phyloP scores from a whole-genome alignment of 805 yeast genomes.

The Maudiozyma bulderi region DNA sequence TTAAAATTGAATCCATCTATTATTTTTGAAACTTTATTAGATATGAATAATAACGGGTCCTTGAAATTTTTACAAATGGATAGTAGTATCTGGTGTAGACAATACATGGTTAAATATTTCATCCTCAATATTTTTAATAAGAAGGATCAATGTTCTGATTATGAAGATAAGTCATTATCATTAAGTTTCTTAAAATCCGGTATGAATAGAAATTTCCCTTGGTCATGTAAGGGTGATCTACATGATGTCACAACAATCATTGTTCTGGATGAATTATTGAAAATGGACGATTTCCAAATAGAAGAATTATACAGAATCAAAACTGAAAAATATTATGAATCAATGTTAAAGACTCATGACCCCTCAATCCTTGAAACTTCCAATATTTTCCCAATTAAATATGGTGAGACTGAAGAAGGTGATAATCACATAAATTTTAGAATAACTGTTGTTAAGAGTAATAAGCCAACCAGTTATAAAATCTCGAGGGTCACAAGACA shows the following conservation, averaged over 20 bases:
- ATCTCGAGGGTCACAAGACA: conserved; percentile 9
- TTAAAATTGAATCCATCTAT: conserved; percentile 14
- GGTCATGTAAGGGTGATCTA: conserved; percentile 24
- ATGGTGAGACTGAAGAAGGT: conserved; percentile 7
- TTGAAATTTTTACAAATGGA: conserved; percentile 16
- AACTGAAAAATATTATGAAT: conserved; percentile 7
- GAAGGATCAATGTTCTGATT: neutral
- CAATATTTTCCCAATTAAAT: conserved; percentile 12
- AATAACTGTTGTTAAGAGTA: conserved; percentile 13
- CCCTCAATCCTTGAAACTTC: conserved; percentile 16
- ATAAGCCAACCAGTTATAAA: conserved; percentile 11
- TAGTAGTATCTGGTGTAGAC: conserved; percentile 26
- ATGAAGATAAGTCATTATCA: neutral
- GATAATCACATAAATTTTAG: conserved; percentile 12
- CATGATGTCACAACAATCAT: conserved; percentile 18
- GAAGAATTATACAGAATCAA: conserved; percentile 20
- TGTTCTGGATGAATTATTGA: conserved; percentile 16
- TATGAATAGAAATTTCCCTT: conserved; percentile 22
- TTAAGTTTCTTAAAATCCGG: conserved; percentile 24
- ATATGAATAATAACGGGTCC: conserved; percentile 1
- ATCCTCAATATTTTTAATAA: conserved; percentile 11
- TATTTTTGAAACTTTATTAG: conserved; percentile 13
- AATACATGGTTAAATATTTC: conserved; percentile 20
- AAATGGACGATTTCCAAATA: conserved; percentile 16
- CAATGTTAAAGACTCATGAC: conserved; percentile 2